Base-by-base conservation (phyloP, 2,329 filamentous ascomycete genomes). In the Nemania serpens region DNA sequence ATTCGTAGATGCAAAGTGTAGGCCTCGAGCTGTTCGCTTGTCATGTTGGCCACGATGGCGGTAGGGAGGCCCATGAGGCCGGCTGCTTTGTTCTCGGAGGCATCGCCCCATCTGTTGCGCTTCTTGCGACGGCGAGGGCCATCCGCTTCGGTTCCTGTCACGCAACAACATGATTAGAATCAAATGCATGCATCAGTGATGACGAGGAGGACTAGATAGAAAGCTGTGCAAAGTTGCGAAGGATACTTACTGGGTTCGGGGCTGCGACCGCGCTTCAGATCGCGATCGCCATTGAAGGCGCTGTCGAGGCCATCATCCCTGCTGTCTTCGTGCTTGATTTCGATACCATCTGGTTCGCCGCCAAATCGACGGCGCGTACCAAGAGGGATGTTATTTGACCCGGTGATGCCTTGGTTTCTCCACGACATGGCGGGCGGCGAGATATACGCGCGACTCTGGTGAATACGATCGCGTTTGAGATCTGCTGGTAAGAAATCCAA, bases 31-130 rank as follows among this genome's bases (percentile, higher is more conserved):
- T 99, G 95, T 79, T 99, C 95, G 74, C 90, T 94, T 58, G 95
- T 99, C 93, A 99, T 99, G 79, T 94, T 93, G 65, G 93, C 93
- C 78, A 94, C 88, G 76, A 99, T 98, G 73, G 94, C 92, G 15
- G 95, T 99, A 29, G 95, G 93, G 69, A 99, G 84, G 59, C 95
- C 95, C 93, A 99, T 98, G 64, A 99, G 84, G 67, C 95, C 95
- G 59, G 95, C 95, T 62, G 95, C 95, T 84, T 99, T 99, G 81
- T 99, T 99, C 79, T 99, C 95, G 57, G 92, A 90, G 63, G 91
- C 91, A 78, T 98, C 94, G 68, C 95, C 95, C 95, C 95, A 99
- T 75, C 95, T 89, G 77, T 99, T 99, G 76, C 94, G 90, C 89
- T 97, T 98, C 88, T 96, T 97, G 77, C 95, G 91, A 72, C 90